phyloP scores from a whole-genome alignment of 768 basidiomycete species.

The Termitomyces sp. region DNA sequence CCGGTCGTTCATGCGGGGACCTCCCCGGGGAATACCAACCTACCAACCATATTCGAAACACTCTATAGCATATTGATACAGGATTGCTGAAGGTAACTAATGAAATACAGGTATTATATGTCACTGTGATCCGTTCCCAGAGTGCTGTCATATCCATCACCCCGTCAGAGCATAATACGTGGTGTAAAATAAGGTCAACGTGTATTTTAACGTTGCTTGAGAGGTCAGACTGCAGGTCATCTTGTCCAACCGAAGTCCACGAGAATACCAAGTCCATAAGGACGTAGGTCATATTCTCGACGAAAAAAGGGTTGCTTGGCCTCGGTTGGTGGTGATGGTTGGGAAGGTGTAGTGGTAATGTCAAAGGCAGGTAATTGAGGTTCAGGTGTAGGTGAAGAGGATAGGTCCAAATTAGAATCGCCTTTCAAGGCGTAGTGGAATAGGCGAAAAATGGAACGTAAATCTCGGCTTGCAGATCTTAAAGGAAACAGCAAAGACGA shows the following conservation, averaged over 20 bases:
- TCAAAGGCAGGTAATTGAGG: slow-evolving; percentile 6
- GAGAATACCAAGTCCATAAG: slow-evolving; percentile 65
- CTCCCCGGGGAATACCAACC: too few relatives aligned
- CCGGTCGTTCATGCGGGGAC: too few relatives aligned
- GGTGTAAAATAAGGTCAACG: neutral
- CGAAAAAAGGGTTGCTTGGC: slow-evolving; percentile 25
- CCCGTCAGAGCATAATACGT: neutral
- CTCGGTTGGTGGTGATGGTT: slow-evolving; percentile 8
- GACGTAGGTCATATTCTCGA: slow-evolving; percentile 64
- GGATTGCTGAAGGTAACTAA: slow-evolving; percentile 10
- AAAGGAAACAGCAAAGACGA: neutral
- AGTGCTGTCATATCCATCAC: slow-evolving; percentile 1
- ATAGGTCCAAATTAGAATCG: neutral
- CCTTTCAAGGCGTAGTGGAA: slow-evolving; percentile 8
- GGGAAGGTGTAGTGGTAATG: slow-evolving; percentile 8
- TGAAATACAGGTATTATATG: slow-evolving; percentile 14
- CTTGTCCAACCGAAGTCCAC: slow-evolving; percentile 70
- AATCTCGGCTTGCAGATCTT: slow-evolving; percentile 6
- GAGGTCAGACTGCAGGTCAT: slow-evolving; percentile 4
- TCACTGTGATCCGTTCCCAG: slow-evolving; percentile 10
- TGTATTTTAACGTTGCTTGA: neutral
- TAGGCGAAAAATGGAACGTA: slow-evolving; percentile 15
- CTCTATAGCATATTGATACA: slow-evolving; percentile 9
- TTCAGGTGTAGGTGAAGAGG: slow-evolving; percentile 3
- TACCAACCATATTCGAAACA: neutral